Base-by-base conservation (phyloP, 2,329 filamentous ascomycete genomes). In the Alternaria sp. region DNA sequence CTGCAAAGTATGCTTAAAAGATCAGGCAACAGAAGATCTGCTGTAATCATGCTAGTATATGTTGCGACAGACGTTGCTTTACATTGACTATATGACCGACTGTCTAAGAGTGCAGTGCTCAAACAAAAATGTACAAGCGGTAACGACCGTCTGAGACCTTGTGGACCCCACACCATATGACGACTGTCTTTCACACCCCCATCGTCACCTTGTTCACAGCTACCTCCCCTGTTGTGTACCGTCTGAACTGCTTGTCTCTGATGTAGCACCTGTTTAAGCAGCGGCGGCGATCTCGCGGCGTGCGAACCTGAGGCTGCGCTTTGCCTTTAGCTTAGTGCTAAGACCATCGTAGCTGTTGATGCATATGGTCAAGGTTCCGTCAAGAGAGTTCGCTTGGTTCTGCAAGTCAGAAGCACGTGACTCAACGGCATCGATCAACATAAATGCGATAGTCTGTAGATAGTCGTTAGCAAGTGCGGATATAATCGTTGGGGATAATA, bases 361-460 rank as follows among this genome's bases (percentile, higher is more conserved):
- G 47, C 41, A 47, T 7, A 24, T 5, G 3, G 22, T 11, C 14
- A 60, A 12, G 18, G 53, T 52, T 7, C 11, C 34, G 12, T 8
- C 7, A 1, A 60, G 47, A 6, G 5, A 3, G 7, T 7, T 26
- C 16, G 53, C 53, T 18, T 60, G 18, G 1, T 0, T 14, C n/a
- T 30, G 12, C 26, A 60, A 14, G 8, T 60, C 57, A 7, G 47
- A 6, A 18, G 46, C 41, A 20, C 41, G 47, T 16, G 46, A 28
- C 34, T 57, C 8, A 4, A 60, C 41, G 4, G 3, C 1, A 20
- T 52, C 53, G 11, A 60, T 57, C 36, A 57, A 9, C 0, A 0
- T 1, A n/a, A 60, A 60, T 7, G 57, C 53, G 22, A 60, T 41
- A 22, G 46, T 60, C 57, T 60, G 16, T 8, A 30, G 12, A 5